Evolutionary conservation across 78 protist species (phyloP).

Genomic region (Chrysochromulina tobinii): DNA sequence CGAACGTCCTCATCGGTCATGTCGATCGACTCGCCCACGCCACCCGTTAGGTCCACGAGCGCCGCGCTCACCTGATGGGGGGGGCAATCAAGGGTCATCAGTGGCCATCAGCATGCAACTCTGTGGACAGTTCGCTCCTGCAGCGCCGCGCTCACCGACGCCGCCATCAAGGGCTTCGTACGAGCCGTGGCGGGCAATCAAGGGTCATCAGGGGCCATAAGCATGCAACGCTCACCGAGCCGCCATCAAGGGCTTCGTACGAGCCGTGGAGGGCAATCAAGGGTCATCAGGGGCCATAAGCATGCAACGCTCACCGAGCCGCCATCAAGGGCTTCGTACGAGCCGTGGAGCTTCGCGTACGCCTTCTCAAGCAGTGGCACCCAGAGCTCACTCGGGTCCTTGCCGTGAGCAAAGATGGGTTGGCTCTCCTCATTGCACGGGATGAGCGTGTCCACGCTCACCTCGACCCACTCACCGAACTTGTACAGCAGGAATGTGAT

Average conservation of each 20-base stretch:
- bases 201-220: too few relatives aligned
- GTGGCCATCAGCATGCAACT: not conserved
- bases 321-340: slow-evolving; percentile 33
- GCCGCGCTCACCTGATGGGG: not conserved
- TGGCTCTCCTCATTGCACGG: not conserved
- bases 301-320: not conserved
- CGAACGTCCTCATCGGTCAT: too few relatives aligned
- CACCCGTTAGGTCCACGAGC: slow-evolving; percentile 30
- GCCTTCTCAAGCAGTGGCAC: slow-evolving; percentile 51
- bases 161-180: slow-evolving; percentile 36
- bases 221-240: not conserved
- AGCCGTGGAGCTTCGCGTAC: slow-evolving; percentile 57
- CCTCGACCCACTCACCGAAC: slow-evolving; percentile 12
- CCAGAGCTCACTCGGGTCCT: slow-evolving; percentile 14
- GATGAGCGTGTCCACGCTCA: slow-evolving; percentile 13
- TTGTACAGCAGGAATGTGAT: not conserved
- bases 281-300: too few relatives aligned
- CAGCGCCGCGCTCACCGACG: not conserved
- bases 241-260: slow-evolving; percentile 32
- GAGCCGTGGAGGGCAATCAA: slow-evolving; percentile 25
- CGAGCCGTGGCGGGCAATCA: slow-evolving; percentile 11
- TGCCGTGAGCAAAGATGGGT: not conserved
- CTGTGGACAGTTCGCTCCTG: too few relatives aligned
- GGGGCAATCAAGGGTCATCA: not conserved
- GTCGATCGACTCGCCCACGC: slow-evolving; percentile 15